These are phyloP conservation scores for Cenchrus fungigraminus DNA, from an alignment of 176 grass and related monocot genomes.

Conservation along the genomic window DNA sequence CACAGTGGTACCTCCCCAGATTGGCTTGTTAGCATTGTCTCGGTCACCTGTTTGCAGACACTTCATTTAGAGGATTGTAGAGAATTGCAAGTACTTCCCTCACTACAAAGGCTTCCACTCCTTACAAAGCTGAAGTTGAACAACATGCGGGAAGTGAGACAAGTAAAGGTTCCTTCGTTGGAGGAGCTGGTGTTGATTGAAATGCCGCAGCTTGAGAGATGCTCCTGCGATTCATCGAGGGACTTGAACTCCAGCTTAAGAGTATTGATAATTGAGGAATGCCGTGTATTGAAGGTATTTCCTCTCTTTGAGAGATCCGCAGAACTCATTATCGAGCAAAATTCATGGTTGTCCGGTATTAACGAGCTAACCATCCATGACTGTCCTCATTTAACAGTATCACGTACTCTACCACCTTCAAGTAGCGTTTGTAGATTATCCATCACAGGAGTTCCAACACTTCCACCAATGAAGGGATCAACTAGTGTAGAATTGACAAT, in stretches of 20 bases:
- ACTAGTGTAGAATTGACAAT: not conserved
- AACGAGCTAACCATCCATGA: not conserved
- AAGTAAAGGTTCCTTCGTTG: constrained; percentile 30
- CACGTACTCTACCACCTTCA: constrained; percentile 26
- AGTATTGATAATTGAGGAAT: not conserved
- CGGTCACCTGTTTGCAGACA: constrained; percentile 9
- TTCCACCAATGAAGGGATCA: not conserved
- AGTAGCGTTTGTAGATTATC: not conserved
- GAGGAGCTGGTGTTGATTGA: constrained; percentile 25
- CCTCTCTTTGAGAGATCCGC: not conserved
- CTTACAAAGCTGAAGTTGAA: constrained; percentile 24
- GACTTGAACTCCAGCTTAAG: constrained; percentile 28
- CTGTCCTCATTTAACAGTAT: not conserved
- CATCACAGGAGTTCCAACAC: rapidly evolving
- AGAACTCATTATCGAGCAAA: not conserved
- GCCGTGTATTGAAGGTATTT: constrained; percentile 1
- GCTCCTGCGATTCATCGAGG: not conserved
- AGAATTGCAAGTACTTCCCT: constrained; percentile 10
- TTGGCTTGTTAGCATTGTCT: constrained; percentile 24
- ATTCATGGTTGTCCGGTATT: constrained; percentile 11
- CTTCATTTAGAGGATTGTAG: constrained; percentile 40
- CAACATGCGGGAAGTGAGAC: not conserved
- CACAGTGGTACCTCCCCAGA: not conserved
- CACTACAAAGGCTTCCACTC: not conserved
- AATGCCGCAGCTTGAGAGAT: constrained; percentile 23